Percentiles rank a stretch among this genome's conserved stretches.
Evolutionary conservation across 805 yeast genomes (phyloP).

Genomic region (Starmerella roubikii): DNA sequence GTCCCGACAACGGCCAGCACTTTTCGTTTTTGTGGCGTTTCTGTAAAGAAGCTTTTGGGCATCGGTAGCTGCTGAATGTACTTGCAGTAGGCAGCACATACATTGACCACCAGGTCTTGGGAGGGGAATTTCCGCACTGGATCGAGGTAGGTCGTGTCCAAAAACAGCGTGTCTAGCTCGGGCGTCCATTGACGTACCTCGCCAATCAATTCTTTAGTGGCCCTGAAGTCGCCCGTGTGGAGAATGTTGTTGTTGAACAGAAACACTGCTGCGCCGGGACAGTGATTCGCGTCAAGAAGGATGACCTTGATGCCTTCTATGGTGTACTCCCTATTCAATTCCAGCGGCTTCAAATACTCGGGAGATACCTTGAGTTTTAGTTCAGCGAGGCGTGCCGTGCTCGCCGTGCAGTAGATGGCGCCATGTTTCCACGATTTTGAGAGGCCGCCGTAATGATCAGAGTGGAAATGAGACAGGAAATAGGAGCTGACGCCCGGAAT

Average conservation of each 20-base stretch:
- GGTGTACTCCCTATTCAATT: conserved; percentile 27
- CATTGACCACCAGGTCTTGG: conserved; percentile 52
- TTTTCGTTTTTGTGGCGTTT: conserved; percentile 25
- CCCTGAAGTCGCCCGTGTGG: conserved; percentile 93
- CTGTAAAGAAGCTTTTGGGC: conserved; percentile 17
- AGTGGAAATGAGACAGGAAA: conserved; percentile 57
- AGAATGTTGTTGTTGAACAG: conserved; percentile 43
- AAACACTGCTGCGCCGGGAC: conserved; percentile 88
- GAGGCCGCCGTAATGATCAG: conserved; percentile 89
- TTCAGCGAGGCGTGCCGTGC: conserved; percentile 47
- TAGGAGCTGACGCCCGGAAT: conserved; percentile 24
- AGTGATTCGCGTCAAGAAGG: conserved; percentile 78
- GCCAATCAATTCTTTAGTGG: conserved; percentile 38
- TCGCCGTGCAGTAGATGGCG: conserved; percentile 54
- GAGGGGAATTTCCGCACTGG: conserved; percentile 65
- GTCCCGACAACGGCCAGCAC: conserved; percentile 61
- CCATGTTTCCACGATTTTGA: conserved; percentile 65
- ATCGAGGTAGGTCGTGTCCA: conserved; percentile 82
- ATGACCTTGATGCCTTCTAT: conserved; percentile 40
- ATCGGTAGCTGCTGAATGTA: conserved; percentile 27
- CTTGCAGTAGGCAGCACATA: conserved; percentile 41
- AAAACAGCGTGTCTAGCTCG: conserved; percentile 38
- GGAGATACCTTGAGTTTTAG: conserved; percentile 43
- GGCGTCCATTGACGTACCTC: conserved; percentile 5
- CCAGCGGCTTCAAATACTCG: conserved; percentile 32